Base-by-base conservation (phyloP, 2,329 filamentous ascomycete genomes). In the Aspergillus melleus region DNA sequence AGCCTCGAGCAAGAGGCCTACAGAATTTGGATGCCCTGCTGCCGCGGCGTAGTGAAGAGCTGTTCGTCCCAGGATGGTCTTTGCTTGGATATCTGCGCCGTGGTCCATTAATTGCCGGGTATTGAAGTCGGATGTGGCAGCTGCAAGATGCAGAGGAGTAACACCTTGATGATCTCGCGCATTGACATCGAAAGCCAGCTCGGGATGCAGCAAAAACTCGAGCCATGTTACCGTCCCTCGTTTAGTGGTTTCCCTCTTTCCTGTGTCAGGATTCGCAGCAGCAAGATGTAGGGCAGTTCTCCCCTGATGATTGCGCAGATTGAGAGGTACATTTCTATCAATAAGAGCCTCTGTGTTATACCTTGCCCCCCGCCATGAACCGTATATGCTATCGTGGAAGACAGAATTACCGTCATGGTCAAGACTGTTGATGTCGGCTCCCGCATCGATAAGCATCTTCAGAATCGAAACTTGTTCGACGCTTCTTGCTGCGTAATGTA, bases 61-160 rank as follows among this genome's bases (percentile, higher is more conserved):
- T 8, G 53, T 57, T 36, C 49, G 39, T n/a, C 47, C 52, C 11
- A 51, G 30, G 24, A 44, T 22, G 26, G 47, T 44, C 24, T 46
- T 54, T 12, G 44, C 52, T 11, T n/a, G 44, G 11, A 60, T 49
- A 20, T 61, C 42, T 30, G 59, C 59, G 14, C 61, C 59, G 16
- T 51, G 32, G 14, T 58, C 29, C 24, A 61, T 46, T 1, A 64
- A 39, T 46, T 44, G 54, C 20, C 22, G 49, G 20, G 58, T 47
- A 42, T 55, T 61, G 1, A 26, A 12, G 9, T 55, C 59, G 6
- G 54, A 54, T 3, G 47, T 24, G n/a, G 54, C 32, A 14, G 59
- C 46, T 16, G 59, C 57, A 26, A 53, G 54, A 50, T 64, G 61
- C 14, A 64, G 44, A 44, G 59, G 47, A 11, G 55, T 61, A 36